Percentiles rank a stretch among this genome's conserved stretches.
Evolutionary conservation across 306 rosid genomes (phyloP).

Genomic region (Luffa acutangula): DNA sequence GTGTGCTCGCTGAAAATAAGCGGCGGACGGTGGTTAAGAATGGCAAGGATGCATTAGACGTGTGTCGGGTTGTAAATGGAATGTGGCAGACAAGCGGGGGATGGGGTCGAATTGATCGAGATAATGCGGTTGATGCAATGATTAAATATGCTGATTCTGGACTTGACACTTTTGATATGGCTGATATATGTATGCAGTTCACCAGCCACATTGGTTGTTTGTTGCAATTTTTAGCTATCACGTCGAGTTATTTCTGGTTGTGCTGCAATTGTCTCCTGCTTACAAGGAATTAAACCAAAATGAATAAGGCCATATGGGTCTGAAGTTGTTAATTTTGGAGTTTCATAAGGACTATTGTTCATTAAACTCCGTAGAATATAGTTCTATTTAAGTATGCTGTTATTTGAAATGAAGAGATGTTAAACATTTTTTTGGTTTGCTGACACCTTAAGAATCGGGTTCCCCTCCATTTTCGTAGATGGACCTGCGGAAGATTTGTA

Average conservation of each 20-base stretch:
- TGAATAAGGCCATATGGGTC: background rate
- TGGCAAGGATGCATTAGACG: slow-evolving; percentile 59
- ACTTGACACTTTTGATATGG: slow-evolving; percentile 66
- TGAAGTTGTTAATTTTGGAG: background rate
- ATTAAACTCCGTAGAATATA: background rate
- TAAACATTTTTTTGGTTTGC: background rate
- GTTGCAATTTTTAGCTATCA: background rate
- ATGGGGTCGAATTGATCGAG: slow-evolving; percentile 69
- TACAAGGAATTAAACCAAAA: background rate
- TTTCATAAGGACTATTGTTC: background rate
- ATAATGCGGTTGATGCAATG: slow-evolving; percentile 61
- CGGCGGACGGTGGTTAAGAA: slow-evolving; percentile 30
- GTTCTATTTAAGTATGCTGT: background rate
- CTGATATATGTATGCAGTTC: slow-evolving; percentile 57
- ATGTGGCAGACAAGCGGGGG: slow-evolving; percentile 90
- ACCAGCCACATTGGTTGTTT: background rate
- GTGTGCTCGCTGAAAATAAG: slow-evolving; percentile 37
- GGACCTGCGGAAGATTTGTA: slow-evolving; percentile 93
- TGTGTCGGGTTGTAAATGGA: slow-evolving; percentile 64
- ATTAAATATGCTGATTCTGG: slow-evolving; percentile 72
- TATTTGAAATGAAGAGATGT: background rate
- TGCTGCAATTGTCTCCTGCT: background rate
- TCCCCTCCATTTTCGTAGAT: slow-evolving; percentile 33
- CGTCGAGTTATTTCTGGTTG: background rate
- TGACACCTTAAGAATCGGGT: background rate